Percentiles rank a stretch among this genome's conserved stretches.
Conservation (phyloP, 345 rosid genomes). For the Linum lewisii region DNA sequence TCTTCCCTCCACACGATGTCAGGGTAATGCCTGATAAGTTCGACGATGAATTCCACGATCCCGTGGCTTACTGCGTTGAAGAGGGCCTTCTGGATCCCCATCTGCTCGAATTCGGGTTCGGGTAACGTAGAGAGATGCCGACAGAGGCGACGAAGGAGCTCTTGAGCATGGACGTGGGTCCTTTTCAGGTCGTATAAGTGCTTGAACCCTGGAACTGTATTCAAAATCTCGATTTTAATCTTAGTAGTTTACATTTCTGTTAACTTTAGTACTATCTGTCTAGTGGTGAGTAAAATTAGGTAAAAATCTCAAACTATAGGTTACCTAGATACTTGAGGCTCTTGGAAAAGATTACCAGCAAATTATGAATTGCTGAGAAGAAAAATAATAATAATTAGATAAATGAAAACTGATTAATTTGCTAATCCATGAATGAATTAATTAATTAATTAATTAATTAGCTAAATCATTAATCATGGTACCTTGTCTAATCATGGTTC, state of each 20-base stretch:
- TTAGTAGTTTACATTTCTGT: too few relatives aligned
- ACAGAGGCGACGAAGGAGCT: constrained; percentile 38
- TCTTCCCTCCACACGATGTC: constrained; percentile 48
- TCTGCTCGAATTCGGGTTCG: constrained; percentile 19
- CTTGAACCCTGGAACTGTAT: constrained; percentile 41
- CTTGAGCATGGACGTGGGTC: constrained; percentile 40
- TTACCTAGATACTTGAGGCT: constrained; percentile 16
- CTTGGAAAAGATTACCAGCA: constrained; percentile 11
- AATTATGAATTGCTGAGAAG: constrained; percentile 11
- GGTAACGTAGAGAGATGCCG: constrained; percentile 33
- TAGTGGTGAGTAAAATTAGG: too few relatives aligned
- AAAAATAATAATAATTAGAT: too few relatives aligned
- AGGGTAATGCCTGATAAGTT: constrained; percentile 44
- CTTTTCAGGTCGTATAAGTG: constrained; percentile 40
- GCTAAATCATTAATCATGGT: not conserved
- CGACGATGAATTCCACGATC: constrained; percentile 46
- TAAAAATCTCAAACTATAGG: too few relatives aligned
- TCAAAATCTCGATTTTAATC: not conserved
- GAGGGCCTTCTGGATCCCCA: constrained; percentile 31
- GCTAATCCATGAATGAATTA: too few relatives aligned
- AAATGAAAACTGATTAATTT: too few relatives aligned
- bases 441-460: not conserved
- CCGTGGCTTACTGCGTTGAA: constrained; percentile 55
- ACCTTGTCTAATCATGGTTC: constrained; percentile 12
- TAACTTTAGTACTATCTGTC: too few relatives aligned